Percentiles rank a stretch among this genome's conserved stretches.
Conservation (phyloP, 78 protist genomes). For the Guillardia theta region DNA sequence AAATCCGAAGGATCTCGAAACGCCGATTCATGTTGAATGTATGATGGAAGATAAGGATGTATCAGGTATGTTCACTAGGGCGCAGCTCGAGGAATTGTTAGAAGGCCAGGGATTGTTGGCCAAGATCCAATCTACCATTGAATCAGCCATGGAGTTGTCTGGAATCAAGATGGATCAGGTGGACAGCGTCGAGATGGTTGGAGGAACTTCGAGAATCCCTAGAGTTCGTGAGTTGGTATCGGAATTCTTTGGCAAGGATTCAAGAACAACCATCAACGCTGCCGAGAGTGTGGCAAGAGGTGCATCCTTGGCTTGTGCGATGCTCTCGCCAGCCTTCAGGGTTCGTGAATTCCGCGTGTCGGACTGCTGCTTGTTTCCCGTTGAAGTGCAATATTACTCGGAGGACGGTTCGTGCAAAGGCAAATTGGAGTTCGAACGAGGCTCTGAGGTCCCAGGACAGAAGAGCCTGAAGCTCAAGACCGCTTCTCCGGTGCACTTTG, state of each 20-base stretch:
- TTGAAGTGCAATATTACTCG: background rate
- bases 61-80: slow-evolving; percentile 52
- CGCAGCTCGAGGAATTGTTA: slow-evolving; percentile 65
- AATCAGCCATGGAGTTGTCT: background rate
- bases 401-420: background rate
- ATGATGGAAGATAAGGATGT: slow-evolving; percentile 87
- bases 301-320: slow-evolving; percentile 70
- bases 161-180: slow-evolving; percentile 51
- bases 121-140: background rate
- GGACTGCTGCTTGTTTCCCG: background rate
- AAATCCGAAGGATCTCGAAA: slow-evolving; percentile 50
- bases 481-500: background rate
- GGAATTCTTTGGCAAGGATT: background rate
- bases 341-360: slow-evolving; percentile 75
- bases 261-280: slow-evolving; percentile 50
- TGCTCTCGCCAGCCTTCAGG: slow-evolving; percentile 77
- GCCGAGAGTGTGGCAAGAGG: slow-evolving; percentile 14
- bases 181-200: slow-evolving; percentile 68
- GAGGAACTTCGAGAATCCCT: slow-evolving; percentile 79
- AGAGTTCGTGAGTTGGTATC: background rate
- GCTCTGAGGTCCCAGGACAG: background rate
- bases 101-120: background rate
- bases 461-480: background rate
- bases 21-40: slow-evolving; percentile 79
- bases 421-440: background rate